These are phyloP conservation scores for Copromyces sp. DNA, from an alignment of 495 filamentous ascomycete genomes.

Conservation along the genomic window DNA sequence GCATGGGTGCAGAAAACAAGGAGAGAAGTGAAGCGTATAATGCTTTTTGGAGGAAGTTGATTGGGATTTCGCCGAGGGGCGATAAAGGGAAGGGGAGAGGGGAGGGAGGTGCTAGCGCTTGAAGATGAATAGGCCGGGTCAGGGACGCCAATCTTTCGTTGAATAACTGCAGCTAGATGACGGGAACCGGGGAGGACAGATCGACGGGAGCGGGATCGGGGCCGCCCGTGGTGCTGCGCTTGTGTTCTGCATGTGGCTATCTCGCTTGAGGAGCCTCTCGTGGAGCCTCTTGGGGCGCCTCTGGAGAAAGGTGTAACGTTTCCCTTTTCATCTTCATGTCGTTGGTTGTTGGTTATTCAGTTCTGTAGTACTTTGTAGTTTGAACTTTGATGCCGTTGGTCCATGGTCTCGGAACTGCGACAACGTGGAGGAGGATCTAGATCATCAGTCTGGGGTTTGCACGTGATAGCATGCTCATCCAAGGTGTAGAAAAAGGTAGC, in stretches of 20 bases:
- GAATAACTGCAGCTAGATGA: not conserved
- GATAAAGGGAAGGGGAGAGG: not conserved
- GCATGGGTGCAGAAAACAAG: not conserved
- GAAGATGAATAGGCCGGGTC: not conserved
- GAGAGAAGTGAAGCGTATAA: not conserved
- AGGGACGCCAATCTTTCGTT: not conserved
- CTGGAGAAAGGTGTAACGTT: not conserved
- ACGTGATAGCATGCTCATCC: not conserved
- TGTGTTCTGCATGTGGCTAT: not conserved
- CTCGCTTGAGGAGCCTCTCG: not conserved
- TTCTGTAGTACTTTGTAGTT: too few relatives aligned
- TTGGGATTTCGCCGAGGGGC: not conserved
- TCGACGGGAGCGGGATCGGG: not conserved
- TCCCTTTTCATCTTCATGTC: not conserved
- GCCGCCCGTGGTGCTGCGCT: not conserved
- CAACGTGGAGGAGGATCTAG: not conserved
- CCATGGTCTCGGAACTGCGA: not conserved
- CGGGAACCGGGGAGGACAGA: not conserved
- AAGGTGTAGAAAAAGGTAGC: too few relatives aligned
- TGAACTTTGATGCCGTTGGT: too few relatives aligned
- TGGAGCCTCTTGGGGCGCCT: not conserved
- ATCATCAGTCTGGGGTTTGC: not conserved
- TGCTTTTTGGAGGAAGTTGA: not conserved
- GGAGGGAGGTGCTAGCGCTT: not conserved
- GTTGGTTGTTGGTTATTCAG: not conserved